Evolutionary conservation across 192 early-diverging fungal genomes (phyloP), one percentile per base, ranked within the genome.

Genomic region (Obelidium mucronatum): DNA sequence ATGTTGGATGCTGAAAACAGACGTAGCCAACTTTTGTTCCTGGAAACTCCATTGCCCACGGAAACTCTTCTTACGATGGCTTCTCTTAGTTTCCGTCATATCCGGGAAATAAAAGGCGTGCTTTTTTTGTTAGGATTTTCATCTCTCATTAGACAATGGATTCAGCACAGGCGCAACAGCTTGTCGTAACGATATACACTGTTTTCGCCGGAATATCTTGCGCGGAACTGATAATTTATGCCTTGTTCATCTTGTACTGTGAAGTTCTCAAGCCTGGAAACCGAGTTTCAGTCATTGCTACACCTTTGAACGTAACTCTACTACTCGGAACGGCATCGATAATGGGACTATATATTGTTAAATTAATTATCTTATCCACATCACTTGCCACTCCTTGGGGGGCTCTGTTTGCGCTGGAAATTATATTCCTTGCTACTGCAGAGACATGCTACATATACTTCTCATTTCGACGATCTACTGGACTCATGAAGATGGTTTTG

Each of bases 281-380:
- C 11, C 44, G 11, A 15, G 11, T 48, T 48, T 15, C 44, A 15
- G 44, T n/a, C n/a, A n/a, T 72, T 8, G 55, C 59, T 37, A 72
- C 70, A 26, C 70, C 70, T 22, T 28, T 72, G 22, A 72, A 72
- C 59, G 15, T 72, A 17, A 51, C 52, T 0, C 56, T 72, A 26
- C 13, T 58, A 2, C 28, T 72, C 22, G 70, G 70, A 1, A 26
- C 22, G 1, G 4, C 37, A 2, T 55, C 53, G 22, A 2, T 59
- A 17, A n/a, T 36, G 2, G 33, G 17, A 36, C 19, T 72, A 1
- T 72, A 59, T 22, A 40, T 53, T 13, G 26, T 59, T 11, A 52
- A 37, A 19, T 52, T 55, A 0, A 2, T 59, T 1, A 28, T 37
- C 51, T 15, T n/a, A 26, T 3, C 34, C 11, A 17, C 8, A 1